A percentile compares a stretch with the other conserved stretches of the same genome.
phyloP scores from a whole-genome alignment of 495 filamentous ascomycete genomes.

The Sphaerosporella brunnea region DNA sequence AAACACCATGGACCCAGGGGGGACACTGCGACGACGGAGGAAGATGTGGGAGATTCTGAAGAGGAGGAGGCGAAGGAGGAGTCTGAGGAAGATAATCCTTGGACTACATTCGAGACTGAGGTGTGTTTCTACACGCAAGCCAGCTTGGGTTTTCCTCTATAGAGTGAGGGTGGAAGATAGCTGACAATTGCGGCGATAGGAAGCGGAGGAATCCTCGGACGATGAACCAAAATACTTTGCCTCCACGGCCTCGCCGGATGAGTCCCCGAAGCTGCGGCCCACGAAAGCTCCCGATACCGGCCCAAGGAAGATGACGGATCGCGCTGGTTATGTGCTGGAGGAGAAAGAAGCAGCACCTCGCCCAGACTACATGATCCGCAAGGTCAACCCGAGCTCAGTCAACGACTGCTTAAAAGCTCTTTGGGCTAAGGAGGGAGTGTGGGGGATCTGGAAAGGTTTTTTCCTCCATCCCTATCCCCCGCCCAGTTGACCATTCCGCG shows the following conservation, averaged over 20 bases:
- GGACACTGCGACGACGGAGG: slow-evolving; percentile 1
- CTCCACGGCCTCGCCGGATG: slow-evolving; percentile 31
- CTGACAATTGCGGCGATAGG: too few species aligned
- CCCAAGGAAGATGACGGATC: slow-evolving; percentile 35
- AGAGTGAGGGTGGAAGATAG: too few species aligned
- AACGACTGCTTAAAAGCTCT: slow-evolving; percentile 29
- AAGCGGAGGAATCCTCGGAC: slow-evolving; percentile 48
- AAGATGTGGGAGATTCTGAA: slow-evolving; percentile 19
- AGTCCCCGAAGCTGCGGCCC: slow-evolving; percentile 33
- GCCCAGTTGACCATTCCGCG: too few species aligned
- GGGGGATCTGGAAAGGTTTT: slow-evolving; percentile 93
- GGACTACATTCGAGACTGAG: slow-evolving; percentile 21
- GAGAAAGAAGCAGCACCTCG: slow-evolving; percentile 15
- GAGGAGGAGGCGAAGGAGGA: slow-evolving; percentile 22
- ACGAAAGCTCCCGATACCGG: slow-evolving; percentile 36
- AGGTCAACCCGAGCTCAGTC: slow-evolving; percentile 8
- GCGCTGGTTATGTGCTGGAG: slow-evolving; percentile 32
- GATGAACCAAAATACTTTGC: slow-evolving; percentile 81
- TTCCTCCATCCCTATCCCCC: neutral
- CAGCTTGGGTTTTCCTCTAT: too few species aligned
- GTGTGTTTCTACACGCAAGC: too few species aligned
- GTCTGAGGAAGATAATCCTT: slow-evolving; percentile 24
- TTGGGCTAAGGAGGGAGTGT: slow-evolving; percentile 76
- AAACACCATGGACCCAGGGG: neutral
- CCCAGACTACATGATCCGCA: slow-evolving; percentile 19